Conservation (phyloP, 345 rosid species). For the Populus pruinosa region DNA sequence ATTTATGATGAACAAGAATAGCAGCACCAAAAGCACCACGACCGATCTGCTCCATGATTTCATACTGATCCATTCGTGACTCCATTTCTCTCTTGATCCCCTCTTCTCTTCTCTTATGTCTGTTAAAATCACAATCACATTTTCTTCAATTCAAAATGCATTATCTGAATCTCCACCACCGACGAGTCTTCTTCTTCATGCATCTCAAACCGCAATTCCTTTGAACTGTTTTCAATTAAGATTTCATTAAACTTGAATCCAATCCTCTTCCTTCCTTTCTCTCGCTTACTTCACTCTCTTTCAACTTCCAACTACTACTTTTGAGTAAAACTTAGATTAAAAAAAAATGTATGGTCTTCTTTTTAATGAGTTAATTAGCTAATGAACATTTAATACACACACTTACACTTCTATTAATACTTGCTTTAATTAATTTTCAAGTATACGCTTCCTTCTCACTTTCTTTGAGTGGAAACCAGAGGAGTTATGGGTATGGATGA, state of each 20-base stretch:
- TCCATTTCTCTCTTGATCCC: slow-evolving; percentile 43
- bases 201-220: not conserved
- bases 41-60: slow-evolving; percentile 99
- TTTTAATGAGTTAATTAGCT: not conserved
- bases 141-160: not conserved
- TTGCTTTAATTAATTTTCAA: slow-evolving; percentile 13
- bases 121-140: slow-evolving; percentile 3
- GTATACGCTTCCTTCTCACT: not conserved
- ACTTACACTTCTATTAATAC: not conserved
- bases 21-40: slow-evolving; percentile 99
- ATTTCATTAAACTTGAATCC: no score
- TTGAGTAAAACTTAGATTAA: no score
- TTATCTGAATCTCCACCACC: slow-evolving; percentile 1
- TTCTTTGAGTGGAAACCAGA: not conserved
- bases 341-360: no score
- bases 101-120: not conserved
- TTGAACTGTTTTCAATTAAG: no score
- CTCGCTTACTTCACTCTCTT: not conserved
- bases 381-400: not conserved
- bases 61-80: slow-evolving; percentile 98
- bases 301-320: not conserved
- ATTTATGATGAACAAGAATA: slow-evolving; percentile 83
- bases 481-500: slow-evolving; percentile 6
- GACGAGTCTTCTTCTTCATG: slow-evolving; percentile 1
- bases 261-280: not conserved